phyloP scores from a whole-genome alignment of 2,329 filamentous ascomycete genomes.

The Pezicula carpinea region DNA sequence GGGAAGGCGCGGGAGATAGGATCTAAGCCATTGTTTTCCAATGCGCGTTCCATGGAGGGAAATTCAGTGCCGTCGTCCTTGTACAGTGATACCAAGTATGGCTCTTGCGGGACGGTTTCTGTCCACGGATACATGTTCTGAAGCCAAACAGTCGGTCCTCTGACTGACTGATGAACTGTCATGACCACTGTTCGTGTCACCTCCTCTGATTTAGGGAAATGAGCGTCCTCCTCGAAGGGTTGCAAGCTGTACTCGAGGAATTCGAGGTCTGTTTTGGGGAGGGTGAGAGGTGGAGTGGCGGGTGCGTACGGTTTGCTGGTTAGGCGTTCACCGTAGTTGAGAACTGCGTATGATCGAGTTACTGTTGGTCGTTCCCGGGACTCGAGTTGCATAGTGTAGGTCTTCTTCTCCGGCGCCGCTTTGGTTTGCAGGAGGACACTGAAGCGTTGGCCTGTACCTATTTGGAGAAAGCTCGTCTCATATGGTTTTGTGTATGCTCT shows the following conservation, averaged over 20 bases:
- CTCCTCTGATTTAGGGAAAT: slow-evolving; percentile 26
- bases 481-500: slow-evolving; percentile 35
- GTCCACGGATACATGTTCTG: slow-evolving; percentile 32
- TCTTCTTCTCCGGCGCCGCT: slow-evolving; percentile 24
- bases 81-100: slow-evolving; percentile 43
- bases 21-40: slow-evolving; percentile 38
- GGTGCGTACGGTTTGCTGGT: slow-evolving; percentile 17
- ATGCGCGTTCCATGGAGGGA: slow-evolving; percentile 38
- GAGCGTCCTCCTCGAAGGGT: slow-evolving; percentile 13
- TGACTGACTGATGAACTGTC: slow-evolving; percentile 24
- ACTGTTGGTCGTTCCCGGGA: slow-evolving; percentile 37
- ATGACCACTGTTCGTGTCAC: slow-evolving; percentile 34
- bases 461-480: slow-evolving; percentile 38
- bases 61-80: slow-evolving; percentile 29
- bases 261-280: slow-evolving; percentile 19
- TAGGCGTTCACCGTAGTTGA: slow-evolving; percentile 30
- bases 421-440: slow-evolving; percentile 43
- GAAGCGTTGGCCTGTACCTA: slow-evolving; percentile 46
- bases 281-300: slow-evolving; percentile 13
- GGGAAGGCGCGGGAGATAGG: slow-evolving; percentile 36
- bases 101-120: slow-evolving; percentile 27
- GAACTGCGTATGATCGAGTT: slow-evolving; percentile 36
- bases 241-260: slow-evolving; percentile 32
- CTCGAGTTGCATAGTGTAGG: slow-evolving; percentile 39
- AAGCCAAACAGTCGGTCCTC: slow-evolving; percentile 17